Evolutionary conservation across 73 alveolate species (phyloP), one percentile per base, ranked within the genome.

Genomic region (Paramecium primaurelia): DNA sequence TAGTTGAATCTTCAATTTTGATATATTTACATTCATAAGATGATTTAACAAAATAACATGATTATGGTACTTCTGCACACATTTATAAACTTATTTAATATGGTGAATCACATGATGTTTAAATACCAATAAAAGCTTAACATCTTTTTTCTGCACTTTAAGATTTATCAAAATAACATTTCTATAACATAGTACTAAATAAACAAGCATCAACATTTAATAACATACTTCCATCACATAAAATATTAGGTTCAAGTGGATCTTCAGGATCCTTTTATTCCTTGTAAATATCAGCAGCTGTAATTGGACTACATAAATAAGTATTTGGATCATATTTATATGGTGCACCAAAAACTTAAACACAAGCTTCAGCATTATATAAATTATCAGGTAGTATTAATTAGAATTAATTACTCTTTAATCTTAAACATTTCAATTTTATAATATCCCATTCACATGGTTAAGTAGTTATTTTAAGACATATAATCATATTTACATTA

Each of bases 361-460:
- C 51, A 80, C 91, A 80, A 7, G 91, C 91, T 16, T 25, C 71
- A 45, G 91, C 77, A 80, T 42, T 80, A 26, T 80, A 80, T 26
- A 80, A 45, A 49, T 42, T 42, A 40, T 22, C 30, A 80, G 22
- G 14, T 3, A 12, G 0, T 28, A 64, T 45, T 10, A 45, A 34
- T 45, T 34, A 26, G 8, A 1, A 12, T 25, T 28, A 22, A 80
- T 42, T 47, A 8, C 49, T 80, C 10, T 80, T 80, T 34, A 64
- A 32, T 64, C 38, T 45, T 8, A 26, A 6, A 28, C 91, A 80
- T 80, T 45, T 80, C 14, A 45, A 12, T 45, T 42, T 49, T 1
- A 44, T 18, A 22, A 26, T 80, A 45, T 80, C 91, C 91, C 91
- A 80, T 45, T 80, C 71, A 80, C 91, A 80, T 32, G 91, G 58